These are phyloP conservation scores for Metschnikowia koreensis DNA, from an alignment of 805 yeast genomes.

Conservation along the genomic window DNA sequence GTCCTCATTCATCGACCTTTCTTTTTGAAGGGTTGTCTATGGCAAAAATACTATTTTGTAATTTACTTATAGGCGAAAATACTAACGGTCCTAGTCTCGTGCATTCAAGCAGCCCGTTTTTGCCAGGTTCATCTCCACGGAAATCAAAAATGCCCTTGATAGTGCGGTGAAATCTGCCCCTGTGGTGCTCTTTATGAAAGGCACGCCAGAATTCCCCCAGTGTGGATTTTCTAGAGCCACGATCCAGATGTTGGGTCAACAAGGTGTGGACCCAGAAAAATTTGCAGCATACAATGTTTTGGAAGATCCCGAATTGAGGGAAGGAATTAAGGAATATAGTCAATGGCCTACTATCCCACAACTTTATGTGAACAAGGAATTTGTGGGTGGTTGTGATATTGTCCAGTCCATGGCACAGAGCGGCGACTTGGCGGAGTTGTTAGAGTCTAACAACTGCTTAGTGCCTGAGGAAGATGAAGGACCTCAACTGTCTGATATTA, in stretches of 20 bases:
- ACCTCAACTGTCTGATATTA: constrained; percentile 28
- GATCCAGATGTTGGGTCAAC: constrained; percentile 88
- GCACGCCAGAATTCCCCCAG: constrained; percentile 96
- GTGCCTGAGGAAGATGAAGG: constrained; percentile 71
- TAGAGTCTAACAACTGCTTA: constrained; percentile 75
- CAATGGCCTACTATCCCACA: constrained; percentile 99
- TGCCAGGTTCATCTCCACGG: constrained; percentile 62
- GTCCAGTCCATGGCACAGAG: constrained; percentile 83
- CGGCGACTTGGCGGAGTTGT: constrained; percentile 86
- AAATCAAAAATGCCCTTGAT: constrained; percentile 80
- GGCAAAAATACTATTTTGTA: too few relatives aligned
- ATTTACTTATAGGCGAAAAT: too few relatives aligned
- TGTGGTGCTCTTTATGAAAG: constrained; percentile 97
- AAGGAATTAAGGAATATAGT: constrained; percentile 92
- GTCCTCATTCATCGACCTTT: neutral
- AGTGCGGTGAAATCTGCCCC: constrained; percentile 86
- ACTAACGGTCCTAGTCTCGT: constrained; percentile 2
- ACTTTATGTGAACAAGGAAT: constrained; percentile 84
- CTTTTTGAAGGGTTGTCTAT: too few relatives aligned
- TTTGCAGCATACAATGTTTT: constrained; percentile 96
- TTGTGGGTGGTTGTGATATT: constrained; percentile 97
- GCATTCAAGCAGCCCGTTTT: neutral
- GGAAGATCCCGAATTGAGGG: constrained; percentile 91
- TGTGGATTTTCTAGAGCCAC: constrained; percentile 98
- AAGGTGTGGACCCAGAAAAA: constrained; percentile 94